These are phyloP conservation scores for Ogataea saltuana DNA, from an alignment of 805 yeast genomes.

Conservation along the genomic window DNA sequence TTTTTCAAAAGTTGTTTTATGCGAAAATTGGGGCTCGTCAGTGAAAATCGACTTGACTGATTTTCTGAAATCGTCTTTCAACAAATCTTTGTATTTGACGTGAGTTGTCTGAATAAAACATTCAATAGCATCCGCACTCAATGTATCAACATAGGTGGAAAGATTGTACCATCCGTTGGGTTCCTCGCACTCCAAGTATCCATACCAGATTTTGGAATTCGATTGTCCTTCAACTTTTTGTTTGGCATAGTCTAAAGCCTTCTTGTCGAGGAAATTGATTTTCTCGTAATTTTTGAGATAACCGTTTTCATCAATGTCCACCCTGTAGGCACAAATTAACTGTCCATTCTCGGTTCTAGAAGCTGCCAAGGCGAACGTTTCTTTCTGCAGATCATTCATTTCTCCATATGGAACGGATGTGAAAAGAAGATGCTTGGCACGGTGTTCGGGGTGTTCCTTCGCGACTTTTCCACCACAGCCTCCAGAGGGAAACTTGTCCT, in stretches of 20 bases:
- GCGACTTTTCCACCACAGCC: conserved; percentile 15
- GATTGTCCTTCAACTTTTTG: not conserved
- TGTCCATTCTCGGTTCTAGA: conserved; percentile 11
- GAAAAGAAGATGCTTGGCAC: conserved; percentile 11
- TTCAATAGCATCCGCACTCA: conserved; percentile 7
- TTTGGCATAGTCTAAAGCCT: not conserved
- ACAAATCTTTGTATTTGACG: not conserved
- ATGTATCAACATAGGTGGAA: conserved; percentile 14
- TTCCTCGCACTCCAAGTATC: conserved; percentile 8
- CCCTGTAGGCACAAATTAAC: conserved; percentile 10
- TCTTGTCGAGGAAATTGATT: conserved; percentile 2
- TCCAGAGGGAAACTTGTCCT: conserved; percentile 15
- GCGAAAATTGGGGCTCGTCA: conserved; percentile 8
- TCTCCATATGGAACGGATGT: conserved; percentile 11
- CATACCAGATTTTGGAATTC: conserved; percentile 9
- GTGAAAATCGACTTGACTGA: conserved; percentile 6
- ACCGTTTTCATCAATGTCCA: conserved; percentile 5
- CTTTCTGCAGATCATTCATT: not conserved
- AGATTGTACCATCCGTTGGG: conserved; percentile 12
- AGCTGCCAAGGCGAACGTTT: conserved; percentile 7
- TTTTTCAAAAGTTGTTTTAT: conserved; percentile 3
- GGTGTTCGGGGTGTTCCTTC: conserved; percentile 11
- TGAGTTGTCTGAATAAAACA: conserved; percentile 4
- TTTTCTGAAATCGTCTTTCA: not conserved
- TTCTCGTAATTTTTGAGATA: not conserved